These are phyloP conservation scores for Zygoascus flipseniorum DNA, from an alignment of 805 yeast genomes.

Conservation along the genomic window DNA sequence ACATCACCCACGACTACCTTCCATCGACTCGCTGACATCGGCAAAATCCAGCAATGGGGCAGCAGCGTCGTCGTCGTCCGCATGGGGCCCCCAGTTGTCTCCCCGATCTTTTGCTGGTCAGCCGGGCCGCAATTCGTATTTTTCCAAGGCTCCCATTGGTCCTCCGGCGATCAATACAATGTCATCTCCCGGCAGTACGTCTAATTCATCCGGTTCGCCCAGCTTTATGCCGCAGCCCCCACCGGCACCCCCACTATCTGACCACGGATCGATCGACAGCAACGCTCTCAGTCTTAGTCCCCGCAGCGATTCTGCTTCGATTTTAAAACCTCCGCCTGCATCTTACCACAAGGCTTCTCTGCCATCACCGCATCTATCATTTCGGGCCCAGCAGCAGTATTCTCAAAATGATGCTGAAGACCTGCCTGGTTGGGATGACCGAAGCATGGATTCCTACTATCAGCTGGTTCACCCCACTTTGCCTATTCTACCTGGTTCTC, in stretches of 20 bases:
- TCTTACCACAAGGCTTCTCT: background rate
- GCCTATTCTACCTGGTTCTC: slow-evolving; percentile 31
- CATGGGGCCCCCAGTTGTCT: background rate
- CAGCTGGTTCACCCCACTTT: slow-evolving; percentile 30
- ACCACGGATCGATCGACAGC: background rate
- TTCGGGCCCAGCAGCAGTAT: background rate
- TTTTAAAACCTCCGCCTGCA: background rate
- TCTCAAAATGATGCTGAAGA: background rate
- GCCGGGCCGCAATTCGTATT: background rate
- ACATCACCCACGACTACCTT: slow-evolving; percentile 15
- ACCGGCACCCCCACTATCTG: background rate
- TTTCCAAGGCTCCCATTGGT: slow-evolving; percentile 4
- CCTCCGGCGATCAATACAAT: background rate
- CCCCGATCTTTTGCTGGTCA: background rate
- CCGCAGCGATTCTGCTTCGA: background rate
- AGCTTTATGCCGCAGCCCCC: background rate
- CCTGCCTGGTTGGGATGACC: slow-evolving; percentile 16
- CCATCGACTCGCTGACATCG: slow-evolving; percentile 18
- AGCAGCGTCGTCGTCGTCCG: background rate
- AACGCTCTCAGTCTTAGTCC: background rate
- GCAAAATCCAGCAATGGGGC: background rate
- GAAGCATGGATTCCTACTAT: slow-evolving; percentile 30
- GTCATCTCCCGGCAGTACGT: background rate
- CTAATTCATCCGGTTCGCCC: background rate
- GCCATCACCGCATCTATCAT: background rate